Evolutionary conservation across 495 filamentous ascomycete species (phyloP).

Genomic region (Penicillium angulare): DNA sequence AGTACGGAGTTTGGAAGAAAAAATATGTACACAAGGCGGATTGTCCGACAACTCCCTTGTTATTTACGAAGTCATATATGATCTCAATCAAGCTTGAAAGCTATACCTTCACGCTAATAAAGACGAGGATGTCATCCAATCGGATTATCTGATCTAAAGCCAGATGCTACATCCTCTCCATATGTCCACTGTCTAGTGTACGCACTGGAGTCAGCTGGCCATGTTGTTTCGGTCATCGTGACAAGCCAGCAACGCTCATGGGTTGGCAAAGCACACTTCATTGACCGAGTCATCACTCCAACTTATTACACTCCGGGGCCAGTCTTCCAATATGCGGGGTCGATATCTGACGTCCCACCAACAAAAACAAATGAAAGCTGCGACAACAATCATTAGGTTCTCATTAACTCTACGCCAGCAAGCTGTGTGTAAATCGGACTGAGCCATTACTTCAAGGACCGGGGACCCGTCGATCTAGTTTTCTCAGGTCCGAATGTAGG

Average conservation of each 20-base stretch:
- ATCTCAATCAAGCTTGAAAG: too few species aligned
- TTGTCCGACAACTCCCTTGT: too few species aligned
- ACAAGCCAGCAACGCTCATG: neutral
- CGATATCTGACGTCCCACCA: neutral
- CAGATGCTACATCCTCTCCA: neutral
- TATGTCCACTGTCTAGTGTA: neutral
- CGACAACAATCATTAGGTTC: neutral
- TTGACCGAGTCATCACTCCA: neutral
- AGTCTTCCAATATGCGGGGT: neutral
- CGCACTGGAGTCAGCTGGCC: neutral
- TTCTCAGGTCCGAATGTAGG: neutral
- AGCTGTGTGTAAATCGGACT: neutral
- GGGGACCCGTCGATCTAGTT: neutral
- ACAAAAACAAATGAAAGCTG: too few species aligned
- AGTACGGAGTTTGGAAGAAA: too few species aligned
- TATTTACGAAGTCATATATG: too few species aligned
- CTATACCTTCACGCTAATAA: too few species aligned
- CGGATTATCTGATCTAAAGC: too few species aligned
- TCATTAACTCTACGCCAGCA: neutral
- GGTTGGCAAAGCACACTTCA: neutral
- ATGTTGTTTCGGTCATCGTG: neutral
- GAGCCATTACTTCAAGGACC: neutral
- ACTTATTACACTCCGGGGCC: neutral
- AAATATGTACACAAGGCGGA: too few species aligned
- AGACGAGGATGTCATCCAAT: too few species aligned